Conservation (phyloP, 2,329 filamentous ascomycete genomes). For the Chaetomium globosum region DNA sequence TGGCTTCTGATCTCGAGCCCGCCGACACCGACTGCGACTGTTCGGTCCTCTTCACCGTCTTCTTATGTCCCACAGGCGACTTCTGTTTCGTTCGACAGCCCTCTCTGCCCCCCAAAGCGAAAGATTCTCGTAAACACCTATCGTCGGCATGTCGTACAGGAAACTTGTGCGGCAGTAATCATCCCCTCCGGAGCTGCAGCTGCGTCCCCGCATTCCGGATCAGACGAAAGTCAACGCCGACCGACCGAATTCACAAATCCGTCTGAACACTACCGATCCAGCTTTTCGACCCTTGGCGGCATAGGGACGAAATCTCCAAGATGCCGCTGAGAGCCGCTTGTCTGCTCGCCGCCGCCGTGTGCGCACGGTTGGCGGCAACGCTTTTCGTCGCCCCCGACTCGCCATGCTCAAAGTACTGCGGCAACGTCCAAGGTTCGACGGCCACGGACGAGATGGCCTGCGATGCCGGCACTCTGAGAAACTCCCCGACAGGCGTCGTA, state of each 20-base stretch:
- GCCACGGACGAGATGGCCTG: constrained; percentile 54
- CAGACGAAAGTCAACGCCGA: constrained; percentile 12
- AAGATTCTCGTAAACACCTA: constrained; percentile 3
- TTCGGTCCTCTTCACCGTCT: not conserved
- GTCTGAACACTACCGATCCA: not conserved
- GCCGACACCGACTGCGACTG: not conserved
- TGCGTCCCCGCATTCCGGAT: constrained; percentile 27
- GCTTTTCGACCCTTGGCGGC: not conserved
- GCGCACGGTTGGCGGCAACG: constrained; percentile 35
- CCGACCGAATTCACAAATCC: not conserved
- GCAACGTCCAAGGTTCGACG: constrained; percentile 55
- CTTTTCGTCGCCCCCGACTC: constrained; percentile 53
- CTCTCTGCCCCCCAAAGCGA: not conserved
- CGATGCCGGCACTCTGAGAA: constrained; percentile 45
- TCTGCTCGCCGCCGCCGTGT: constrained; percentile 26
- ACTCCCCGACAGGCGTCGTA: constrained; percentile 49
- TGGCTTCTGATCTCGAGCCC: not conserved
- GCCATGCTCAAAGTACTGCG: constrained; percentile 55
- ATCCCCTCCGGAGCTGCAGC: constrained; percentile 31
- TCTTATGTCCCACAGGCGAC: constrained; percentile 5
- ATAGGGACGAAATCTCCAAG: constrained; percentile 14
- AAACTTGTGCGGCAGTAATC: constrained; percentile 30
- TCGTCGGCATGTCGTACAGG: constrained; percentile 32
- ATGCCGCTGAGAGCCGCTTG: constrained; percentile 29
- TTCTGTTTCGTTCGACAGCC: not conserved